Conservation (phyloP, 2,329 filamentous ascomycete species). For the Colletotrichum tofieldiae region DNA sequence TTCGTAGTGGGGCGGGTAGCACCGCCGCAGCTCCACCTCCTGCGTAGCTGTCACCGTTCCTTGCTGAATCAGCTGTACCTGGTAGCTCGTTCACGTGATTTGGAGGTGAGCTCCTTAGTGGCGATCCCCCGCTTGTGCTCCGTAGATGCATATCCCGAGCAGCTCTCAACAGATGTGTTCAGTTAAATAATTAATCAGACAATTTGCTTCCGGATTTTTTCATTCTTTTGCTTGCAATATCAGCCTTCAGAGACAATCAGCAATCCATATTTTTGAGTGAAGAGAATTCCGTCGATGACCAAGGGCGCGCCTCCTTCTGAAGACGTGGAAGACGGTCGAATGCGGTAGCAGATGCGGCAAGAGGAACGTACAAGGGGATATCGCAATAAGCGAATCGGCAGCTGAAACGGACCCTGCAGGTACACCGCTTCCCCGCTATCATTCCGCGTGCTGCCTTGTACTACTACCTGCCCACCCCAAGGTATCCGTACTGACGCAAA, state of each 20-base stretch:
- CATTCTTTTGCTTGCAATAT: neutral
- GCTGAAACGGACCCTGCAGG: slow-evolving; percentile 42
- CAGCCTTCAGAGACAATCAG: neutral
- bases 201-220: neutral
- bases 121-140: slow-evolving; percentile 35
- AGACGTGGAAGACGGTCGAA: slow-evolving; percentile 31
- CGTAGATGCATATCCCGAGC: slow-evolving; percentile 18
- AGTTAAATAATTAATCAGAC: no score
- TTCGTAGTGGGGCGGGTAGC: slow-evolving; percentile 50
- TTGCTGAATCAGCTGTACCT: slow-evolving; percentile 30
- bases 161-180: neutral
- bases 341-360: slow-evolving; percentile 5
- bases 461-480: slow-evolving; percentile 25
- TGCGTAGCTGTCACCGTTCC: slow-evolving; percentile 29
- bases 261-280: neutral
- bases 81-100: slow-evolving; percentile 23
- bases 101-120: slow-evolving; percentile 1
- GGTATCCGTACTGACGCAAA: slow-evolving; percentile 40
- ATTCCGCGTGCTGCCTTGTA: slow-evolving; percentile 30
- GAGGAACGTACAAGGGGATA: slow-evolving; percentile 21
- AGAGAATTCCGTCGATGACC: neutral
- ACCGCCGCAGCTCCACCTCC: slow-evolving; percentile 38
- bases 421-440: slow-evolving; percentile 44
- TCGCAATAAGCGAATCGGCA: slow-evolving; percentile 37
- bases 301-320: slow-evolving; percentile 6